Conservation (phyloP, 2,329 filamentous ascomycete species). For the Seiridium unicorne region DNA sequence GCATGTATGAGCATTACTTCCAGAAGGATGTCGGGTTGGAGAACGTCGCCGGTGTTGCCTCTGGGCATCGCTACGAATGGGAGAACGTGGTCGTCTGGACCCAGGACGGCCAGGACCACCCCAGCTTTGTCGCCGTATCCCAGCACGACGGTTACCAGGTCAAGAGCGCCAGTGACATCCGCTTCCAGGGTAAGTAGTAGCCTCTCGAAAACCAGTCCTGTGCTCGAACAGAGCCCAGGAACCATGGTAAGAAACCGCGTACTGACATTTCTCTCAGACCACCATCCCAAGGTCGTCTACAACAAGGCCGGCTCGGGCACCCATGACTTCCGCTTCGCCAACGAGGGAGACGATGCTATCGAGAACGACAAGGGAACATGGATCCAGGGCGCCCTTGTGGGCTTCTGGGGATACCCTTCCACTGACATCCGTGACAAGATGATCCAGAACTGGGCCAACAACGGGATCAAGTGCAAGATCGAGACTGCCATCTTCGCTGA, state of each 20-base stretch:
- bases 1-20: constrained; percentile 28
- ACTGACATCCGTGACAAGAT: background rate
- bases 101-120: background rate
- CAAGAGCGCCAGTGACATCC: background rate
- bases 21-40: constrained; percentile 14
- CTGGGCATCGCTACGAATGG: constrained; percentile 23
- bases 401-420: background rate
- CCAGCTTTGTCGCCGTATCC: background rate
- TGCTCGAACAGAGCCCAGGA: background rate
- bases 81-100: constrained; percentile 19
- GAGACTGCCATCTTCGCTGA: background rate
- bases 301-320: constrained; percentile 8
- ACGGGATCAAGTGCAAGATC: constrained; percentile 1
- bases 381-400: constrained; percentile 8
- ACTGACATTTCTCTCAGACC: background rate
- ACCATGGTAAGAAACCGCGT: background rate
- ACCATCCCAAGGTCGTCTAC: constrained; percentile 12
- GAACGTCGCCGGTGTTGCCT: background rate
- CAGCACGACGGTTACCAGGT: constrained; percentile 6
- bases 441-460: constrained; percentile 2
- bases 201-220: background rate
- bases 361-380: constrained; percentile 11
- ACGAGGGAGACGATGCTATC: constrained; percentile 5
- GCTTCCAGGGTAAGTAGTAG: background rate
- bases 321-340: constrained; percentile 9